A percentile compares a stretch with the other conserved stretches of the same genome.
These are phyloP conservation scores for Pichia sp. DNA, from an alignment of 1,139 yeast species.

Conservation along the genomic window DNA sequence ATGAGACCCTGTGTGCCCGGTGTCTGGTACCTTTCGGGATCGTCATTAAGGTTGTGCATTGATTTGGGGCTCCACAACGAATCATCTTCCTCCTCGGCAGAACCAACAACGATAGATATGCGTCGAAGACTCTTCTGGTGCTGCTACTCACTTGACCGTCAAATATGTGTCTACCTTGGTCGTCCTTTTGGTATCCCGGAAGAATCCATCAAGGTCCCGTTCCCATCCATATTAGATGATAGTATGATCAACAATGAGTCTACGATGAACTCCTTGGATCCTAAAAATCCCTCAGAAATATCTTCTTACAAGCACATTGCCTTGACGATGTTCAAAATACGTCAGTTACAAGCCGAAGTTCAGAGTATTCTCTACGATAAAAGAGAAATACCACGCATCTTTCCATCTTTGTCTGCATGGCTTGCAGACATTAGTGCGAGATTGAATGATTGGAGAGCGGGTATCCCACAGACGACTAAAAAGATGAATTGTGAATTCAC, in stretches of 20 bases:
- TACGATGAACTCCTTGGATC: conserved; percentile 26
- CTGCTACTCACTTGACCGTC: conserved; percentile 77
- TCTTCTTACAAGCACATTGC: conserved; percentile 68
- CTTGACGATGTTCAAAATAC: conserved; percentile 58
- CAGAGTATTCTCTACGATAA: conserved; percentile 68
- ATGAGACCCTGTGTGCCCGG: conserved; percentile 82
- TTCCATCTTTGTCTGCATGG: conserved; percentile 48
- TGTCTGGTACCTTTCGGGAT: conserved; percentile 87
- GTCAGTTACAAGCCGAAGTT: conserved; percentile 74
- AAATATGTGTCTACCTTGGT: conserved; percentile 66
- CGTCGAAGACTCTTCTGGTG: conserved; percentile 86
- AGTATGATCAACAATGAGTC: conserved; percentile 42
- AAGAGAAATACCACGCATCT: conserved; percentile 65
- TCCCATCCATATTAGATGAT: conserved; percentile 75
- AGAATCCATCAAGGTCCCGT: conserved; percentile 57
- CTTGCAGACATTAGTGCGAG: conserved; percentile 44
- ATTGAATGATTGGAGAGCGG: conserved; percentile 50
- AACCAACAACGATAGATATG: conserved; percentile 59
- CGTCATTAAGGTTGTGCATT: conserved; percentile 72
- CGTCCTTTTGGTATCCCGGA: conserved; percentile 76
- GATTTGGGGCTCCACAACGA: conserved; percentile 74
- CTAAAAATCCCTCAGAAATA: conserved; percentile 33
- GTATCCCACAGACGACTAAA: conserved; percentile 51
- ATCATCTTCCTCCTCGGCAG: conserved; percentile 30
- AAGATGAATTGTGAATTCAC: conserved; percentile 76